These are phyloP conservation scores for Stachybotrys chartarum DNA, from an alignment of 2,329 filamentous ascomycete genomes.

Conservation along the genomic window DNA sequence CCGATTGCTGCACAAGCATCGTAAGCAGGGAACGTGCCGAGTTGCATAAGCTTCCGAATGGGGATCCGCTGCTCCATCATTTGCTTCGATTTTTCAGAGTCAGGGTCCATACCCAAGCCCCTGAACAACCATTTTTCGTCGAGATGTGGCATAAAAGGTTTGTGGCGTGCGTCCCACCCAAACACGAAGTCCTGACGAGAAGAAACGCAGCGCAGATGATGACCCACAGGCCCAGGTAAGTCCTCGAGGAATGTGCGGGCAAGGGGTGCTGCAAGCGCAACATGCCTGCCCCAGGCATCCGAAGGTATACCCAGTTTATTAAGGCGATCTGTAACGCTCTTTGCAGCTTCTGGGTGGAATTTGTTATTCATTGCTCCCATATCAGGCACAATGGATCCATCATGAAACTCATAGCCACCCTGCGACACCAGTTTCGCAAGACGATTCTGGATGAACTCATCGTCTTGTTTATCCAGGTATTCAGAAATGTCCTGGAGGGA, in stretches of 20 bases:
- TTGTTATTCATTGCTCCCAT: background rate
- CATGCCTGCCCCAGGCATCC: background rate
- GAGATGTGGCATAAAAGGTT: background rate
- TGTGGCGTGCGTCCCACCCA: background rate
- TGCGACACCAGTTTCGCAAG: no score
- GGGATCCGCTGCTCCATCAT: background rate
- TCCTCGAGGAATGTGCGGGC: background rate
- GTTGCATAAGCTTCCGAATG: background rate
- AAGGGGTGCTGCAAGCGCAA: background rate
- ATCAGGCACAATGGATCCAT: no score
- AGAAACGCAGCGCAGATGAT: background rate
- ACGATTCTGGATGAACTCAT: no score
- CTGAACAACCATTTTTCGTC: background rate
- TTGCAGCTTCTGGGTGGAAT: no score
- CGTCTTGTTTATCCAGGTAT: no score
- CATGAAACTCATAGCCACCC: background rate
- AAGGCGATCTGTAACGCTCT: background rate
- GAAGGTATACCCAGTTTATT: background rate
- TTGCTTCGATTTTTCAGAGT: background rate
- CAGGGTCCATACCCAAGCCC: background rate
- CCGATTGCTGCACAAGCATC: no score
- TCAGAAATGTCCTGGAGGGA: no score
- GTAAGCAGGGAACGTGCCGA: no score
- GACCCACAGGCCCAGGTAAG: no score
- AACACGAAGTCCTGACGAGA: background rate